Percentiles rank a stretch among this genome's conserved stretches.
These are phyloP conservation scores for Neckera pumila DNA, from an alignment of 225 moss, liverwort and hornwort genomes.

Conservation along the genomic window DNA sequence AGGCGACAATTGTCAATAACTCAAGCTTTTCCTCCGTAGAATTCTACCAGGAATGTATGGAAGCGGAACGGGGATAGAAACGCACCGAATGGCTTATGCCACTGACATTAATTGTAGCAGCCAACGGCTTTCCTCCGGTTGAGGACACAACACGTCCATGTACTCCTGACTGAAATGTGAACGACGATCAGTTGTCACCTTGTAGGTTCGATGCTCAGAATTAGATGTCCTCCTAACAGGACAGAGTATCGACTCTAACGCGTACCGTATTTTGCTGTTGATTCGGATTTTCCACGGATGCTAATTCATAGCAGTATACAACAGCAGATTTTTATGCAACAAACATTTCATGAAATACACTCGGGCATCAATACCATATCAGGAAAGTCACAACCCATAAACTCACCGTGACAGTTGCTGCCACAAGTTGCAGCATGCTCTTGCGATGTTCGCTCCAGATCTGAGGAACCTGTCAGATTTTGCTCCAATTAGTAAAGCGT, in stretches of 20 bases:
- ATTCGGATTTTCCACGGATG: not conserved
- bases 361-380: not conserved
- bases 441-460: slow-evolving; percentile 71
- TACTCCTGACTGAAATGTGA: slow-evolving; percentile 60
- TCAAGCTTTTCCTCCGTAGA: not conserved
- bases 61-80: not conserved
- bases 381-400: not conserved
- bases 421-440: slow-evolving; percentile 78
- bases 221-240: not conserved
- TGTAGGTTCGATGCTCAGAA: not conserved
- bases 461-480: slow-evolving; percentile 43
- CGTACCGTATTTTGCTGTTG: not conserved
- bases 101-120: slow-evolving; percentile 58
- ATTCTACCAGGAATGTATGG: not conserved
- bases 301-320: not conserved
- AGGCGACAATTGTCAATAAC: not conserved
- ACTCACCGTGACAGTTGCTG: slow-evolving; percentile 60
- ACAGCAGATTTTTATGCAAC: not conserved
- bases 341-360: not conserved
- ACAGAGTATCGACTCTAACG: not conserved
- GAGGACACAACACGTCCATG: slow-evolving; percentile 82
- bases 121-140: slow-evolving; percentile 48
- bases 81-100: slow-evolving; percentile 57
- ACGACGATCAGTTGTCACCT: not conserved
- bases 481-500: not conserved